These are phyloP conservation scores for Epicoccum sorghinum DNA, from an alignment of 2,329 filamentous ascomycete species.

Conservation along the genomic window DNA sequence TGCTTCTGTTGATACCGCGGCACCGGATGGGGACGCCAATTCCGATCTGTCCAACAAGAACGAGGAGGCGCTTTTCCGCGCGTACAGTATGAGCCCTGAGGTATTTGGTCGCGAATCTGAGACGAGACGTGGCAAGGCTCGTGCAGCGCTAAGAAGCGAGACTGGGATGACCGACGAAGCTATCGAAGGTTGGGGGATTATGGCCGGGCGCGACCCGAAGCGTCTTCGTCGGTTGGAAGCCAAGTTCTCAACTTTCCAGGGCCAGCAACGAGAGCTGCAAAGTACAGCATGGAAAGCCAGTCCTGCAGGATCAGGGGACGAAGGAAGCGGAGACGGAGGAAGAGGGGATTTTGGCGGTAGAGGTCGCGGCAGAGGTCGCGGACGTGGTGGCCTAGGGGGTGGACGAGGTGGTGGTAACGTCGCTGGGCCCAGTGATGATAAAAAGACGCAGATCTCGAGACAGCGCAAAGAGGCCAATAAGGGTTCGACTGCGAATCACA, in stretches of 20 bases:
- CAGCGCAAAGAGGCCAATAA: conserved; percentile 84
- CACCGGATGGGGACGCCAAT: conserved; percentile 57
- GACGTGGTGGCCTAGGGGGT: conserved; percentile 42
- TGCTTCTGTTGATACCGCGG: conserved; percentile 75
- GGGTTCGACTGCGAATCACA: conserved; percentile 82
- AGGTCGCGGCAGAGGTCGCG: conserved; percentile 45
- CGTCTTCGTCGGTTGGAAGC: conserved; percentile 73
- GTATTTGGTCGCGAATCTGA: conserved; percentile 74
- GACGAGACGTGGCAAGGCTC: conserved; percentile 68
- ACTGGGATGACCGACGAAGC: conserved; percentile 92
- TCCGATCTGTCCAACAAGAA: conserved; percentile 62
- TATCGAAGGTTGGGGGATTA: conserved; percentile 91
- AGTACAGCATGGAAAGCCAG: conserved; percentile 66
- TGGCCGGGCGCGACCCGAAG: conserved; percentile 76
- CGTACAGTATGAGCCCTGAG: conserved; percentile 68
- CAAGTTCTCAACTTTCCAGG: conserved; percentile 69
- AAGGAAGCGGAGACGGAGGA: conserved; percentile 52
- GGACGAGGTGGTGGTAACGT: conserved; percentile 59
- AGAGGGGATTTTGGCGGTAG: conserved; percentile 49
- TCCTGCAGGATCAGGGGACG: conserved; percentile 61
- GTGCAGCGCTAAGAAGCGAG: conserved; percentile 70
- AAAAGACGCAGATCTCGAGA: conserved; percentile 72
- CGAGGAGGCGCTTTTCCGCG: conserved; percentile 76
- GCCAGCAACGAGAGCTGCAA: conserved; percentile 68
- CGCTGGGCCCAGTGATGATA: conserved; percentile 69